Evolutionary conservation across 2,329 filamentous ascomycete genomes (phyloP), one percentile per base, ranked within the genome.

Genomic region (Dothideomycetes sp.): DNA sequence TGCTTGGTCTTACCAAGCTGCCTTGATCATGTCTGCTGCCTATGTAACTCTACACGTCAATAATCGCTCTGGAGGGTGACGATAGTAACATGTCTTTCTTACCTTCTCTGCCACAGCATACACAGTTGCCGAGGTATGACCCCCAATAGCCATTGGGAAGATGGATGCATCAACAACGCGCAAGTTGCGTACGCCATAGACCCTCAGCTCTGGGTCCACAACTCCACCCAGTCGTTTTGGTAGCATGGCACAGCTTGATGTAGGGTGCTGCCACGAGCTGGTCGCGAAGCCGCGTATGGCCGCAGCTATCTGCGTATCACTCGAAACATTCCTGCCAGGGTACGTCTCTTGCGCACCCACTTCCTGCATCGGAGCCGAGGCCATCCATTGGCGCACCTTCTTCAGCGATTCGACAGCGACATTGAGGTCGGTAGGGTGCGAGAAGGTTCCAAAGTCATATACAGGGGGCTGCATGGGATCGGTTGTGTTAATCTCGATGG

Each of bases 141-240:
- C 44, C 11, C 42, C 41, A 3, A 63, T 62, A 23, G 67, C 59
- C 41, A 67, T 42, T 8, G 64, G 65, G 23, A 66, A 59, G 16
- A 67, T 51, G 12, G 58, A 55, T 3, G 62, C 63, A 50, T 69
- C 65, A 3, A 65, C 63, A 17, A 68, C 58, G 32, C 65, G 57
- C 32, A 67, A 45, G 36, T 64, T 63, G 27, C 47, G 50, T 11
- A 58, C 60, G 6, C 64, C 64, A 42, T 64, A 63, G 1, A 68
- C 64, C 28, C 49, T 49, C 2, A 67, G 51, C 17, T 53, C 49
- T 12, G 60, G 43, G 41, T 68, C 62, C 0, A 71, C 68, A 12
- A 71, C 69, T 3, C 68, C 69, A 1, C 68, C 68, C 5, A 64
- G 55, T 18, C 63, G 61, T 25, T 53, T 50, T 3, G 64, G 63